phyloP scores from a whole-genome alignment of 148 eudicot species.

The Nepenthes mirabilis region DNA sequence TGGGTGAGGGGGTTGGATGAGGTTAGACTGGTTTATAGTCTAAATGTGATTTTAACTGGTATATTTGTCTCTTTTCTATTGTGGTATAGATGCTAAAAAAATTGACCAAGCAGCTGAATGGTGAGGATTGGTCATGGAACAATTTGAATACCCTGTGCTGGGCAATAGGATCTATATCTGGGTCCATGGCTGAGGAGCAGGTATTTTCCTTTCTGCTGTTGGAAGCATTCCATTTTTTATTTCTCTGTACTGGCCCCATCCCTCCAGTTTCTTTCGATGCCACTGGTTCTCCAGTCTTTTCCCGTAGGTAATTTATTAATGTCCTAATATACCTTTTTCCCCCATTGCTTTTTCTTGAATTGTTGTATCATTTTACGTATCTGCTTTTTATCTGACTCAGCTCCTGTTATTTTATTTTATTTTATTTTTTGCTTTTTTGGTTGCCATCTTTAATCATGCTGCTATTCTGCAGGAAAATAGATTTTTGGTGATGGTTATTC shows the following conservation, averaged over 20 bases:
- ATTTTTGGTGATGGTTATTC: constrained; percentile 97
- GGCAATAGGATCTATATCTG: constrained; percentile 99
- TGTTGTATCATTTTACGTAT: no score
- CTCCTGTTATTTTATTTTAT: neutral
- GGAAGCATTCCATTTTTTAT: neutral
- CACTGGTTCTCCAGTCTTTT: no score
- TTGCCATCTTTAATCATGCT: neutral
- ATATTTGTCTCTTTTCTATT: neutral
- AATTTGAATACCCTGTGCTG: constrained; percentile 94
- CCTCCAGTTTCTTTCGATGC: neutral
- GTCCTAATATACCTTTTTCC: neutral
- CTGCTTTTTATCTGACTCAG: neutral
- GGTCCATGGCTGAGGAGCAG: constrained; percentile 98
- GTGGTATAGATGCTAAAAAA: constrained; percentile 70
- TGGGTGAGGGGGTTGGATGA: no score
- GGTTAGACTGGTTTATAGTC: no score
- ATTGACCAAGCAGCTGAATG: constrained; percentile 73
- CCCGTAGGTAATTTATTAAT: neutral
- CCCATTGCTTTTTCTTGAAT: neutral
- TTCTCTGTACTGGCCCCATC: neutral
- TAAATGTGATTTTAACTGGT: no score
- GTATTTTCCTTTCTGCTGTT: constrained; percentile 14
- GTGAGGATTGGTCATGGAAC: constrained; percentile 99
- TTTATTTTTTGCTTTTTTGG: neutral
- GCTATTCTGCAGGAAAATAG: constrained; percentile 71